These are phyloP conservation scores for Coelastrella sp. DNA, from an alignment of 139 green algal genomes.

Conservation along the genomic window DNA sequence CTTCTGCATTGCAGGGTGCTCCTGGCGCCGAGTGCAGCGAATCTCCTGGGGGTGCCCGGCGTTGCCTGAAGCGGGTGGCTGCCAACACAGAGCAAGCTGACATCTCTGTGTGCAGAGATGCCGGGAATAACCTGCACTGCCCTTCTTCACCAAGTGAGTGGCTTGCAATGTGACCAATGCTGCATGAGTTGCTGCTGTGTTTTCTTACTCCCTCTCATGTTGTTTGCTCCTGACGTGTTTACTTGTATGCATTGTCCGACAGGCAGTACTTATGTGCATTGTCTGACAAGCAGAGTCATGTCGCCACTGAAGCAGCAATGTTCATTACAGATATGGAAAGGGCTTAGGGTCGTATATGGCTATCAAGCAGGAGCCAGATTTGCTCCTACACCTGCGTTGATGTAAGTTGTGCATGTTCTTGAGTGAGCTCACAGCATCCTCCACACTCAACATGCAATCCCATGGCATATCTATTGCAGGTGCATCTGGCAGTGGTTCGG, in stretches of 20 bases:
- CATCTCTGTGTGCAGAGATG: neutral
- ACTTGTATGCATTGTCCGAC: too few relatives aligned
- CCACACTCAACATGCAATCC: neutral
- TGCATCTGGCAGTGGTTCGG: neutral
- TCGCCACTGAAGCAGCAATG: too few relatives aligned
- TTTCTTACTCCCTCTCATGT: neutral
- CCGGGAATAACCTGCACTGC: neutral
- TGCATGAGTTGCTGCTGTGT: too few relatives aligned
- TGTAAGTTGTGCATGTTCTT: neutral
- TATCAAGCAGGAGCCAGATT: too few relatives aligned
- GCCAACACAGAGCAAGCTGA: neutral
- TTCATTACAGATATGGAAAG: too few relatives aligned
- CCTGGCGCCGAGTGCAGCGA: neutral
- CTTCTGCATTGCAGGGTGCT: neutral
- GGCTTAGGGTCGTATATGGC: too few relatives aligned
- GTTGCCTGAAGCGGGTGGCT: slow-evolving; percentile 23
- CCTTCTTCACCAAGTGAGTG: slow-evolving; percentile 12
- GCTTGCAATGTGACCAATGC: neutral
- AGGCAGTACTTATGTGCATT: too few relatives aligned
- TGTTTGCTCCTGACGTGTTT: too few relatives aligned
- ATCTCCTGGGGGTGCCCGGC: neutral
- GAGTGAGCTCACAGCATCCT: neutral
- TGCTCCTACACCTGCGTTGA: too few relatives aligned
- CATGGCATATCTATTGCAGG: neutral
- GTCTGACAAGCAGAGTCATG: too few relatives aligned